Percentiles rank a stretch among this genome's conserved stretches.
These are phyloP conservation scores for Cyclostephanos tholiformis DNA, from an alignment of 108 stramenopile species.

Conservation along the genomic window DNA sequence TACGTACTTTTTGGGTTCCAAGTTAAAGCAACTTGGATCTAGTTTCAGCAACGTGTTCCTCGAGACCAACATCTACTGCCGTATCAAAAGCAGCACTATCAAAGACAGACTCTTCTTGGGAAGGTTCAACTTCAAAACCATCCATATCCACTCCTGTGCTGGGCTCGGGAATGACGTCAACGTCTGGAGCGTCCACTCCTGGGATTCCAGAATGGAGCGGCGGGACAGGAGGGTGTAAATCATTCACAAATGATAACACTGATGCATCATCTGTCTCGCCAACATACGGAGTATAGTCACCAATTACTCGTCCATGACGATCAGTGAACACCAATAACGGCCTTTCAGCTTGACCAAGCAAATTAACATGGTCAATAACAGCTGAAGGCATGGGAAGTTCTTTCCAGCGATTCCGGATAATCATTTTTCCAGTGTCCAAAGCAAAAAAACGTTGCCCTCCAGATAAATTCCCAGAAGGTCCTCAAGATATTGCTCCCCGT, in stretches of 20 bases:
- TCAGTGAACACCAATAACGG: not conserved
- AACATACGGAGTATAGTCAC: not conserved
- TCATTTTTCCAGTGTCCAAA: not conserved
- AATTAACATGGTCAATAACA: not conserved
- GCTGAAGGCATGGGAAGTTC: not conserved
- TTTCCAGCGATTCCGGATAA: too few relatives aligned
- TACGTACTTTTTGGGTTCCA: too few relatives aligned
- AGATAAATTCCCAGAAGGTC: conserved; percentile 4
- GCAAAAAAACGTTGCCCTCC: conserved; percentile 10
- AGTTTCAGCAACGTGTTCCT: too few relatives aligned
- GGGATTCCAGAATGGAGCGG: not conserved
- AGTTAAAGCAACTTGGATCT: too few relatives aligned
- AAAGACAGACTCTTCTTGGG: too few relatives aligned
- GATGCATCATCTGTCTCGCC: not conserved
- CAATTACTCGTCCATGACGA: not conserved
- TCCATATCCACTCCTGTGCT: not conserved
- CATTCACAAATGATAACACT: too few relatives aligned
- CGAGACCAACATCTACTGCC: too few relatives aligned
- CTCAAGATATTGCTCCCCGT: conserved; percentile 4
- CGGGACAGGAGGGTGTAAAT: too few relatives aligned
- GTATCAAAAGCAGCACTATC: too few relatives aligned
- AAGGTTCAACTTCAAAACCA: too few relatives aligned
- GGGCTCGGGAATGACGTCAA: not conserved
- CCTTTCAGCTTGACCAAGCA: not conserved
- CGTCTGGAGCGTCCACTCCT: not conserved